phyloP scores from a whole-genome alignment of 2,329 filamentous ascomycete genomes.

The Fusarium albosuccineum region DNA sequence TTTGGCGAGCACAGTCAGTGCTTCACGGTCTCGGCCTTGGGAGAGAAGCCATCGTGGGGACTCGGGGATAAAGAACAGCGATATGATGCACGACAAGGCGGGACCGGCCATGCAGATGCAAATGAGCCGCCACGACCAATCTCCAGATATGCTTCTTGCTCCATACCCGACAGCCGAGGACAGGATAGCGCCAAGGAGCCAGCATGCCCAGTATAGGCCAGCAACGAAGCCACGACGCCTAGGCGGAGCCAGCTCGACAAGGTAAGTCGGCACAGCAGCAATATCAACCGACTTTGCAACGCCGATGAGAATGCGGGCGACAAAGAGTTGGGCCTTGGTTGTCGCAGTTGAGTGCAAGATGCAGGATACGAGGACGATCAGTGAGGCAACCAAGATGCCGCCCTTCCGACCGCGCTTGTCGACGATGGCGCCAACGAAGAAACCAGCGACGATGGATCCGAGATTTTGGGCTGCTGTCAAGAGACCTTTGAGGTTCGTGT shows the following conservation, averaged over 20 bases:
- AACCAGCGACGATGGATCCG: conserved; percentile 14
- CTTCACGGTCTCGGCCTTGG: conserved; percentile 53
- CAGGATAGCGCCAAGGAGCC: conserved; percentile 24
- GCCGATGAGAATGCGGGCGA: conserved; percentile 23
- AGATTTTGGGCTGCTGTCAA: conserved; percentile 26
- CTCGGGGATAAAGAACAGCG: conserved; percentile 54
- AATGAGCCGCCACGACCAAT: conserved; percentile 25
- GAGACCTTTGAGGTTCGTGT: conserved; percentile 23
- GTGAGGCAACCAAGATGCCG: conserved; percentile 20
- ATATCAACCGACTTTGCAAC: conserved; percentile 26
- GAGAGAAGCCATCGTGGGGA: conserved; percentile 59
- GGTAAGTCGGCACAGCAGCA: conserved; percentile 23
- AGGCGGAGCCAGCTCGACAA: conserved; percentile 26
- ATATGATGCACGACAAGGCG: conserved; percentile 11
- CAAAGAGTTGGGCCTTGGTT: conserved; percentile 18
- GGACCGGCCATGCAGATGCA: conserved; percentile 28
- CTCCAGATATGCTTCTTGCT: conserved; percentile 18
- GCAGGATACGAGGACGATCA: conserved; percentile 20
- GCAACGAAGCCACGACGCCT: conserved; percentile 25
- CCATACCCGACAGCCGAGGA: conserved; percentile 22
- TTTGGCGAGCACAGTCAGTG: conserved; percentile 51
- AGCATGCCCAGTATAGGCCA: conserved; percentile 25
- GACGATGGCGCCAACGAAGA: conserved; percentile 22
- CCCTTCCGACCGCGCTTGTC: conserved; percentile 18
- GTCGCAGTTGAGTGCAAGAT: conserved; percentile 22